Evolutionary conservation across 768 basidiomycete species (phyloP), one percentile per base, ranked within the genome.

Genomic region (Mycena haematopus): DNA sequence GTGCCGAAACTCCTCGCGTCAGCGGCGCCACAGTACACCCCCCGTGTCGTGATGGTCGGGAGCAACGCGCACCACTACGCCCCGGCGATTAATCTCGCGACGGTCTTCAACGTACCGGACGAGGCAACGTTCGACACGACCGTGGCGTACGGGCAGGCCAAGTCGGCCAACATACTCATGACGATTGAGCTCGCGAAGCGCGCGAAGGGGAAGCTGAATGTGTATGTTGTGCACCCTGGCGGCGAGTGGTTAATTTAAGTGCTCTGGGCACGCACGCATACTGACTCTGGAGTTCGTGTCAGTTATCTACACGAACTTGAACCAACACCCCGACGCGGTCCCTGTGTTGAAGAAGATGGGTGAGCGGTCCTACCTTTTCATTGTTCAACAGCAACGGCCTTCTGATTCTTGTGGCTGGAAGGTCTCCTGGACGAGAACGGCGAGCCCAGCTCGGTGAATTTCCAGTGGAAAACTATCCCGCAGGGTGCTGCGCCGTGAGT

Each of bases 41-140:
- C 55, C 21, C 15, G 55, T 17, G 59, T 60, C 0, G 46, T 60
- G 2, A 5, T 15, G 3, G 3, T 54, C 8, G 40, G 52, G 33
- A 60, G 59, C 25, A 36, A 47, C 25, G 36, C 29, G 45, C 52
- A 60, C 36, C 46, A 53, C 14, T 38, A 52, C 15, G 58, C 51
- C 2, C 31, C 13, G 33, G 58, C 52, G 6, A 31, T 60, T 35
- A 46, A 60, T 22, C n/a, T 60, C 0, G 59, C 10, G 1, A 27
- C 27, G 24, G 27, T 60, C 8, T 24, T 1, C 11, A 17, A 40
- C 7, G n/a, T n/a, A n/a, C 59, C 59, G 0, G 52, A 60, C 19
- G 33, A 44, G n/a, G 27, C 19, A n/a, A 53, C 49, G 19, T 54
- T 54, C 27, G 36, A 47, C 25, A 14, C 53, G 10, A 50, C 50